phyloP scores from a whole-genome alignment of 2,329 filamentous ascomycete species.

The Dactylellina drechsleri region DNA sequence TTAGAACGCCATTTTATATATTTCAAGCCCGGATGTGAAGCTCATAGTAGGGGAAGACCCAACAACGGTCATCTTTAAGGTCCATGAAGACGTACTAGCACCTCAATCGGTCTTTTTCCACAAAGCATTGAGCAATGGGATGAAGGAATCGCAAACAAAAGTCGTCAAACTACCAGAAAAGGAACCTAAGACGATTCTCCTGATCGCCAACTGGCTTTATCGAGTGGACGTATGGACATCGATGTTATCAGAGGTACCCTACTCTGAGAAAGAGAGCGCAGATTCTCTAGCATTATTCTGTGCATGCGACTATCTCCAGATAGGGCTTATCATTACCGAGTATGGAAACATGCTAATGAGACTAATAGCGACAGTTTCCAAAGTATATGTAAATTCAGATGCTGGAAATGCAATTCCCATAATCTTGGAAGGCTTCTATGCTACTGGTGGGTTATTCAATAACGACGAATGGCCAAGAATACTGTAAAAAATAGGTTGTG shows the following conservation, averaged over 20 bases:
- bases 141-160: slow-evolving; percentile 7
- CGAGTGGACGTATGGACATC: not conserved
- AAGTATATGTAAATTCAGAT: too few species aligned
- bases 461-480: too few species aligned
- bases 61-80: not conserved
- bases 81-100: slow-evolving; percentile 9
- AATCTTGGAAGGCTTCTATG: too few species aligned
- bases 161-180: not conserved
- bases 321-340: not conserved
- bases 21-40: not conserved
- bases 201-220: slow-evolving; percentile 11
- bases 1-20: not conserved
- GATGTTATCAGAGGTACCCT: not conserved
- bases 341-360: too few species aligned
- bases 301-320: not conserved
- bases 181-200: not conserved
- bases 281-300: too few species aligned
- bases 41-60: not conserved
- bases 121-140: slow-evolving; percentile 1
- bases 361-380: too few species aligned
- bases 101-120: slow-evolving; percentile 21
- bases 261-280: too few species aligned
- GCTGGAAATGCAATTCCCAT: too few species aligned
- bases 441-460: too few species aligned
- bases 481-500: too few species aligned